Percentiles rank a stretch among this genome's conserved stretches.
These are phyloP conservation scores for Clathrus columnatus DNA, from an alignment of 768 basidiomycete species.

Conservation along the genomic window DNA sequence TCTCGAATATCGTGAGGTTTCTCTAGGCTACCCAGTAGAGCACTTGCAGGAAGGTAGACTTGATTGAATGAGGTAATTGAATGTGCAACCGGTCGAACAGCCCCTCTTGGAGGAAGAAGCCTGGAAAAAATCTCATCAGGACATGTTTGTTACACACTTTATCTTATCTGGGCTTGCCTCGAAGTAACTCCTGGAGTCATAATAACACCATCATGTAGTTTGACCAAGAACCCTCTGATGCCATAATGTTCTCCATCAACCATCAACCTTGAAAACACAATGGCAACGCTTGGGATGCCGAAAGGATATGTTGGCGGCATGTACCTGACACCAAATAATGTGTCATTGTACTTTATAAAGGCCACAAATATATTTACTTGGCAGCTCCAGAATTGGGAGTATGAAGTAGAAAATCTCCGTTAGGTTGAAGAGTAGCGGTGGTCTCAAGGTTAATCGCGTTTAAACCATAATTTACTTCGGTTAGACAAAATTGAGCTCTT, in stretches of 20 bases:
- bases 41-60: constrained; percentile 41
- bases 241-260: constrained; percentile 43
- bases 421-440: constrained; percentile 40
- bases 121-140: constrained; percentile 16
- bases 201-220: constrained; percentile 42
- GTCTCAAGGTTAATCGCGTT: constrained; percentile 56
- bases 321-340: too few relatives aligned
- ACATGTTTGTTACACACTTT: constrained; percentile 11
- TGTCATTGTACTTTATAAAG: not conserved
- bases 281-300: constrained; percentile 43
- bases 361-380: constrained; percentile 33
- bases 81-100: constrained; percentile 26
- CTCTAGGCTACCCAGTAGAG: constrained; percentile 31
- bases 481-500: constrained; percentile 44
- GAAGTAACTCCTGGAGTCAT: constrained; percentile 48
- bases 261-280: constrained; percentile 49
- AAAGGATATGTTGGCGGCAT: constrained; percentile 50
- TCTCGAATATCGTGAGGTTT: constrained; percentile 33
- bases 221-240: constrained; percentile 45
- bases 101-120: constrained; percentile 21
- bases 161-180: constrained; percentile 16
- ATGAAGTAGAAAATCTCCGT: constrained; percentile 43
- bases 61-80: constrained; percentile 46
- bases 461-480: constrained; percentile 54
- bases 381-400: constrained; percentile 50